A percentile compares a stretch with the other conserved stretches of the same genome.
These are phyloP conservation scores for Neonectria sp. DNA, from an alignment of 2,329 filamentous ascomycete genomes.

Conservation along the genomic window DNA sequence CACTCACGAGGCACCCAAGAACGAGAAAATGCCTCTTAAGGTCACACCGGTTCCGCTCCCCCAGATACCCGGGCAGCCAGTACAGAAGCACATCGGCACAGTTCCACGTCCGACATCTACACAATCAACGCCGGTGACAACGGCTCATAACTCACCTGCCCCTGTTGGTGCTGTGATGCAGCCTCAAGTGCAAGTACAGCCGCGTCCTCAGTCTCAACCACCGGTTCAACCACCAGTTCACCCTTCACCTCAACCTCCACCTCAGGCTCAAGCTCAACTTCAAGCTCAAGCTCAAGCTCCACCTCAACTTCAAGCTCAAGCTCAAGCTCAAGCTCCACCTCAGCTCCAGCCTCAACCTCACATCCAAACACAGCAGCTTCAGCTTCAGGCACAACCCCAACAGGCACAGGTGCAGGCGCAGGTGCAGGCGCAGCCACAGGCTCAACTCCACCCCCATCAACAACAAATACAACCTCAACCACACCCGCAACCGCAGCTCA, in stretches of 20 bases:
- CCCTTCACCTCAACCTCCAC: constrained; percentile 11
- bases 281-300: constrained; percentile 13
- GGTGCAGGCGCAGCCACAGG: neutral
- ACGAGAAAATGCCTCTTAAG: constrained; percentile 48
- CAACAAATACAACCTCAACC: constrained; percentile 31
- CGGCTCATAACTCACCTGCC: constrained; percentile 39
- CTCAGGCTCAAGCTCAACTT: neutral
- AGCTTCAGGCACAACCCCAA: constrained; percentile 4
- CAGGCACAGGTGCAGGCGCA: no score
- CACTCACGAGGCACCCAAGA: constrained; percentile 40
- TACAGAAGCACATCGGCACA: constrained; percentile 50
- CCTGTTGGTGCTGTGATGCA: constrained; percentile 23
- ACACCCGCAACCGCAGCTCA: constrained; percentile 39
- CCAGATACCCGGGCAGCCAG: constrained; percentile 51
- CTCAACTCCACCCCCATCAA: constrained; percentile 8
- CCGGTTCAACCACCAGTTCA: constrained; percentile 9
- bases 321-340: constrained; percentile 9
- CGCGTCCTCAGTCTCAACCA: constrained; percentile 24
- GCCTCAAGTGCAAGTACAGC: constrained; percentile 22
- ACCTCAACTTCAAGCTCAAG: constrained; percentile 21
- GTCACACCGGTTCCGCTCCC: constrained; percentile 57
- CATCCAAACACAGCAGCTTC: constrained; percentile 5
- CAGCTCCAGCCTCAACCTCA: constrained; percentile 29
- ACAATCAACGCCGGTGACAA: constrained; percentile 35
- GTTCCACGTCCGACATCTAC: constrained; percentile 50